phyloP scores from a whole-genome alignment of 2,329 filamentous ascomycete genomes.

The Penicillium paneum region DNA sequence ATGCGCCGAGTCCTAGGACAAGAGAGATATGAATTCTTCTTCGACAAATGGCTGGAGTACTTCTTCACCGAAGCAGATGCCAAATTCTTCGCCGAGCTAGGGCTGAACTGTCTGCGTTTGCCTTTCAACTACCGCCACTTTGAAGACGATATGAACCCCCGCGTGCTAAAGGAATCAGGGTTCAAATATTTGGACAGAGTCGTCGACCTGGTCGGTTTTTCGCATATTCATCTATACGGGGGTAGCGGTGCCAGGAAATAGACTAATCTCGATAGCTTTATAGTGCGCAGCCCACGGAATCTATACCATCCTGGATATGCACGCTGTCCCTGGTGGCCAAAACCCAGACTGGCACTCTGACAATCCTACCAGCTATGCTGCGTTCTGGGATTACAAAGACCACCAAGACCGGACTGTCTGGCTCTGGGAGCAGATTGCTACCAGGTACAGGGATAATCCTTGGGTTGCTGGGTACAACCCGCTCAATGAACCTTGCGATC shows the following conservation, averaged over 20 bases:
- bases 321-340: conserved; percentile 50
- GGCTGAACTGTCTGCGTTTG: conserved; percentile 58
- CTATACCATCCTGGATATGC: conserved; percentile 53
- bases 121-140: conserved; percentile 60
- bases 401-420: conserved; percentile 51
- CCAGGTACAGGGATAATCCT: conserved; percentile 45
- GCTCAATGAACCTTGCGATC: conserved; percentile 52
- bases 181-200: conserved; percentile 51
- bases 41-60: conserved; percentile 55
- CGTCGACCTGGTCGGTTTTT: conserved; percentile 38
- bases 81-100: conserved; percentile 55
- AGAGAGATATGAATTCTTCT: conserved; percentile 60
- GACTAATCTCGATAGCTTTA: neutral
- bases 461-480: conserved; percentile 55
- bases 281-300: conserved; percentile 47
- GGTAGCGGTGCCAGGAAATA: neutral
- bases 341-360: conserved; percentile 53
- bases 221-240: neutral
- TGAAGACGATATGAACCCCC: conserved; percentile 49
- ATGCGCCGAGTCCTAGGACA: conserved; percentile 54
- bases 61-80: conserved; percentile 61
- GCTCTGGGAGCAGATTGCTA: conserved; percentile 50
- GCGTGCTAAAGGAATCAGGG: conserved; percentile 44
- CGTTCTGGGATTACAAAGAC: conserved; percentile 53
- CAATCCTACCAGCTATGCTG: conserved; percentile 45